Conservation (phyloP, 345 rosid genomes). For the Eucalyptus albens region DNA sequence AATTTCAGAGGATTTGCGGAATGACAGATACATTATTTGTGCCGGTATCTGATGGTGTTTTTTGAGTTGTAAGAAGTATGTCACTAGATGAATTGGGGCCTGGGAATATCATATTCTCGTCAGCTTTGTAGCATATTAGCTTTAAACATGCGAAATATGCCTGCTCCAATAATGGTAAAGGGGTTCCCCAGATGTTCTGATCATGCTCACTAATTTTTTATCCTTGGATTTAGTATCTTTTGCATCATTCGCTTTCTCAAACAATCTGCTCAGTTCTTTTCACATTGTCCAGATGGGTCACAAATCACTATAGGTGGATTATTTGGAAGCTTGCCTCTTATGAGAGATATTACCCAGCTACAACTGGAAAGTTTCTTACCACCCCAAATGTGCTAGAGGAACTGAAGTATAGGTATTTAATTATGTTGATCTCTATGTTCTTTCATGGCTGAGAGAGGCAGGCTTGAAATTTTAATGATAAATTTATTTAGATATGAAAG, state of each 20-base stretch:
- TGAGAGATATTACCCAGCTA: conserved; percentile 49
- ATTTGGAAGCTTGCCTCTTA: conserved; percentile 90
- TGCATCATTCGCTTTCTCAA: not conserved
- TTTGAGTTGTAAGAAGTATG: not conserved
- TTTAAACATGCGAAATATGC: not conserved
- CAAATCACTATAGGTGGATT: conserved; percentile 89
- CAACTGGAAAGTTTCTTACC: conserved; percentile 56
- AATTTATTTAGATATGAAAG: conserved; percentile 64
- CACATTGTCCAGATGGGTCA: conserved; percentile 52
- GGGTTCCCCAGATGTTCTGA: not conserved
- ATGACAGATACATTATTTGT: not conserved
- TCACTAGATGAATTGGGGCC: not conserved
- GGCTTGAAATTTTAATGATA: not conserved
- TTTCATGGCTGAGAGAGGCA: not conserved
- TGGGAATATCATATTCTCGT: not conserved
- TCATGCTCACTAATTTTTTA: not conserved
- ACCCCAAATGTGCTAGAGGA: conserved; percentile 78
- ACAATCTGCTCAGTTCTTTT: not conserved
- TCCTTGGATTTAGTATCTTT: not conserved
- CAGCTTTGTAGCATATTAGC: not conserved
- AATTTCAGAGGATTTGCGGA: not conserved
- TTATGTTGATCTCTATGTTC: not conserved
- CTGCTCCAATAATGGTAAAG: not conserved
- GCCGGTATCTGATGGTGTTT: not conserved
- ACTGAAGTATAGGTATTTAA: conserved; percentile 74